Percentiles rank a stretch among this genome's conserved stretches.
phyloP scores from a whole-genome alignment of 2,329 filamentous ascomycete genomes.

The Aspergillus brasiliensis region DNA sequence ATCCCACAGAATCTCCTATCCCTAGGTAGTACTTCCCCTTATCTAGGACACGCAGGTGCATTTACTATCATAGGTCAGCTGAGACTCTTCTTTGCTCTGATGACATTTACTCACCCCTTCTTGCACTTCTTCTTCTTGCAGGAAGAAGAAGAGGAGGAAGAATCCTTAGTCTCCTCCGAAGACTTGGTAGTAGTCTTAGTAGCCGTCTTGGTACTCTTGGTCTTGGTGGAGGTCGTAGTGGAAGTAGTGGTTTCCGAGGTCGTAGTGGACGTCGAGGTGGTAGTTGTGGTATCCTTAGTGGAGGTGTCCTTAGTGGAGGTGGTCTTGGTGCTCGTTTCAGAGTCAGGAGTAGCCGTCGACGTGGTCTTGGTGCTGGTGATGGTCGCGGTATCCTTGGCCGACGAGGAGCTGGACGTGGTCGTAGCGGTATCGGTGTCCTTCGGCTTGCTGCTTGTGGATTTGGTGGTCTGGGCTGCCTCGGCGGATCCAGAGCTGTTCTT shows the following conservation, averaged over 20 bases:
- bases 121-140: constrained; percentile 3
- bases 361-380: not conserved
- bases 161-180: not conserved
- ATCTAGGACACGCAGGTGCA: not conserved
- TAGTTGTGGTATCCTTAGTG: not conserved
- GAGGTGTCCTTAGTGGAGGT: not conserved
- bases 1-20: too few relatives aligned
- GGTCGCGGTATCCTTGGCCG: not conserved
- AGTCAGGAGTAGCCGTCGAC: not conserved
- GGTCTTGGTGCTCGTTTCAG: not conserved
- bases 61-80: not conserved
- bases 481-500: not conserved
- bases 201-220: not conserved
- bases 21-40: too few relatives aligned
- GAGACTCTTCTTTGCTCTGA: too few relatives aligned
- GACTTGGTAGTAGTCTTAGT: not conserved
- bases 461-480: not conserved
- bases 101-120: not conserved
- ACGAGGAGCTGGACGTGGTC: not conserved
- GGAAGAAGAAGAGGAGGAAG: not conserved
- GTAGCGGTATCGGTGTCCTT: not conserved
- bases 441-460: not conserved
- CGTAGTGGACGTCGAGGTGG: not conserved
- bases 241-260: not conserved
- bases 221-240: not conserved